phyloP scores from a whole-genome alignment of 176 grass and related monocot species.

The Olyra latifolia region DNA sequence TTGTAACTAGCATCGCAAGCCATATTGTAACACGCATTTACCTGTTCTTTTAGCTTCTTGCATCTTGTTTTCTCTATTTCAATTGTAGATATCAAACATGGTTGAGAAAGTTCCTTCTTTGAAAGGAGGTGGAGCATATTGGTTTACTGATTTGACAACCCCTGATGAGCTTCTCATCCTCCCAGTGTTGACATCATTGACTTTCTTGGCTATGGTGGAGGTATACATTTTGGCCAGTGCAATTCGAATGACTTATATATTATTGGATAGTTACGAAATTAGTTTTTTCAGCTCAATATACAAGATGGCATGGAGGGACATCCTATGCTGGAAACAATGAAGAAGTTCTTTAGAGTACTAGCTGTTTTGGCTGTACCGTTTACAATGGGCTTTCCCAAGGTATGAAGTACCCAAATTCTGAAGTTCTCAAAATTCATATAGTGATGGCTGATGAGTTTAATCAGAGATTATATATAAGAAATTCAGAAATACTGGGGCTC shows the following conservation, averaged over 20 bases:
- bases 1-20: neutral
- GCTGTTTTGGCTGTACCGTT: constrained; percentile 71
- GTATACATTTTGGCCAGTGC: constrained; percentile 33
- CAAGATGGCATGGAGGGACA: constrained; percentile 97
- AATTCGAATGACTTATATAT: neutral
- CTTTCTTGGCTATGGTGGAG: constrained; percentile 81
- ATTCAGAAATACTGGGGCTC: neutral
- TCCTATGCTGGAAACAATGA: constrained; percentile 67
- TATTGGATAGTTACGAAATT: constrained; percentile 11
- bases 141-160: constrained; percentile 98
- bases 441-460: neutral
- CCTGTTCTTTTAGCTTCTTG: constrained; percentile 16
- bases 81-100: constrained; percentile 89
- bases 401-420: constrained; percentile 35
- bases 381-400: constrained; percentile 81
- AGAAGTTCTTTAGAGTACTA: constrained; percentile 70
- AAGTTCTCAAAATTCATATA: constrained; percentile 16
- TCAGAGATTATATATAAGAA: neutral
- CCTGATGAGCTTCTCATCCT: constrained; percentile 67
- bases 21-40: constrained; percentile 21
- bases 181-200: constrained; percentile 71
- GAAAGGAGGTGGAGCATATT: constrained; percentile 85
- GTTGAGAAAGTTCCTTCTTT: constrained; percentile 94
- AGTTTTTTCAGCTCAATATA: constrained; percentile 72
- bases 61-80: constrained; percentile 9